phyloP scores from a whole-genome alignment of 2,329 filamentous ascomycete species.

The Neopestalotiopsis sp. region DNA sequence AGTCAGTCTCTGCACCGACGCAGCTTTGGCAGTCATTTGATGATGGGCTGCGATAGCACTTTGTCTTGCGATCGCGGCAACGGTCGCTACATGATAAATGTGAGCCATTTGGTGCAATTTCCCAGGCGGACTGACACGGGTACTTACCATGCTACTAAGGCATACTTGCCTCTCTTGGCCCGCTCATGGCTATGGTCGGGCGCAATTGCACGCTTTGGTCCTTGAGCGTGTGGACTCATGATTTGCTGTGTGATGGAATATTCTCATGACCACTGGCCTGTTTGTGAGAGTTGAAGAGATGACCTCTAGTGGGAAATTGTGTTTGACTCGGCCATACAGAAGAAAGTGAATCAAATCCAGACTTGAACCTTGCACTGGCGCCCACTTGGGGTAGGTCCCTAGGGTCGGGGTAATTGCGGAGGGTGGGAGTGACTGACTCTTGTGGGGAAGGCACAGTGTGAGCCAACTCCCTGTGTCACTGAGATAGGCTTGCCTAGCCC shows the following conservation, averaged over 20 bases:
- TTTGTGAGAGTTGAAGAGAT: neutral
- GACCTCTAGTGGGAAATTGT: neutral
- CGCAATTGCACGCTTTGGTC: neutral
- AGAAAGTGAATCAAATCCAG: too few species aligned
- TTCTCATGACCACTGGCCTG: neutral
- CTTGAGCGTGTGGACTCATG: neutral
- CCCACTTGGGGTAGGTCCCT: too few species aligned
- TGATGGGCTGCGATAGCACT: neutral
- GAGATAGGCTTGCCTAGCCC: too few species aligned
- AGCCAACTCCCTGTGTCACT: too few species aligned
- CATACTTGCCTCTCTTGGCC: conserved; percentile 4
- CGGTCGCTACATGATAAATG: neutral
- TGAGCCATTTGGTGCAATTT: neutral
- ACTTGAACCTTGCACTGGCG: too few species aligned
- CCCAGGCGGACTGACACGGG: neutral
- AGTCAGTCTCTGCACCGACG: neutral
- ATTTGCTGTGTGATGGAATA: neutral
- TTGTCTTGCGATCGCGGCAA: conserved; percentile 1
- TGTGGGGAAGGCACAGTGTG: too few species aligned
- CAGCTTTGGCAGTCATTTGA: conserved; percentile 2
- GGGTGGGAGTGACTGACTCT: too few species aligned
- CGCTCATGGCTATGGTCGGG: neutral
- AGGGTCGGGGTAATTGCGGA: too few species aligned
- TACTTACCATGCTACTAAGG: conserved; percentile 1
- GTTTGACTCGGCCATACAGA: too few species aligned